These are phyloP conservation scores for Pyrus communis DNA, from an alignment of 306 rosid species.

Conservation along the genomic window DNA sequence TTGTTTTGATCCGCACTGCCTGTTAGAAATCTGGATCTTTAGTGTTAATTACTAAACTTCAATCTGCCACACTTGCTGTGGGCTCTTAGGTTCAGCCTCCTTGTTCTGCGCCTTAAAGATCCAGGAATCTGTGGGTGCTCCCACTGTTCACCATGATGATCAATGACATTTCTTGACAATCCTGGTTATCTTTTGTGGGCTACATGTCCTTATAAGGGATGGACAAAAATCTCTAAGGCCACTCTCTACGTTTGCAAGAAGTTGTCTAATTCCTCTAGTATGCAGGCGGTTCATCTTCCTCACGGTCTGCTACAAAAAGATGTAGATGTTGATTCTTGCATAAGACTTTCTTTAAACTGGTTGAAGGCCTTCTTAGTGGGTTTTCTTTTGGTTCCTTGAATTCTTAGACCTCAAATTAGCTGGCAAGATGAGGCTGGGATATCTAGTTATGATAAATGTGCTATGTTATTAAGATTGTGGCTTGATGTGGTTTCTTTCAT, in stretches of 20 bases:
- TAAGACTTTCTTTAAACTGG: background rate
- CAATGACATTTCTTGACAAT: background rate
- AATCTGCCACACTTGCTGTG: background rate
- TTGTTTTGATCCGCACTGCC: background rate
- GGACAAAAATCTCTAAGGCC: background rate
- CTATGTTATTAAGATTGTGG: background rate
- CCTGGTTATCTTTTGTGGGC: background rate
- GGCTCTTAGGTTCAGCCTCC: background rate
- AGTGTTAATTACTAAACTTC: background rate
- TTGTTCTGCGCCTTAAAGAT: background rate
- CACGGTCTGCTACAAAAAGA: background rate
- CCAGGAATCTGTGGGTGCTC: background rate
- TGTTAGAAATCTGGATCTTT: background rate
- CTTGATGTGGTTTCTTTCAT: background rate
- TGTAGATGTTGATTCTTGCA: background rate
- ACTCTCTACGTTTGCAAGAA: background rate
- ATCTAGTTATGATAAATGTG: background rate
- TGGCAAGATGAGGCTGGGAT: background rate
- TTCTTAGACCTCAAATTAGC: background rate
- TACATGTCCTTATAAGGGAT: background rate
- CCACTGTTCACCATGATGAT: background rate
- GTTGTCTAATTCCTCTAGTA: background rate
- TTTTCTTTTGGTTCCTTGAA: background rate
- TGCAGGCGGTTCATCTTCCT: background rate
- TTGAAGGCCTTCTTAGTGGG: background rate